Conservation (phyloP, 306 rosid genomes). For the Carpinus viminea region DNA sequence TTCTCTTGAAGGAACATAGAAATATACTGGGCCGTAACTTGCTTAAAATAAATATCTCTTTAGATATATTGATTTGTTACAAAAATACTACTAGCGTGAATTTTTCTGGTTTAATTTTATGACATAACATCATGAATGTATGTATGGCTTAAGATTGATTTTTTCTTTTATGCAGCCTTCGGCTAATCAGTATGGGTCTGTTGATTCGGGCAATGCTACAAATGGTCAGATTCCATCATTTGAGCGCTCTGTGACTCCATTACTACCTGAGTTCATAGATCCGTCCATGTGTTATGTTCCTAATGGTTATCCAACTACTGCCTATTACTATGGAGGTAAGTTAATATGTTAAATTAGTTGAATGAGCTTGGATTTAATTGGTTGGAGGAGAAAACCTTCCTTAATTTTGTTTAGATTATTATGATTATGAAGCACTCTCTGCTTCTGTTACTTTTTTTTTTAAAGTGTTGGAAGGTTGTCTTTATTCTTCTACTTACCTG, state of each 20-base stretch:
- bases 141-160: neutral
- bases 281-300: constrained; percentile 79
- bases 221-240: constrained; percentile 68
- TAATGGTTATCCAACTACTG: constrained; percentile 66
- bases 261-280: constrained; percentile 67
- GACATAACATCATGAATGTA: neutral
- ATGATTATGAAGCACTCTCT: neutral
- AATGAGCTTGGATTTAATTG: neutral
- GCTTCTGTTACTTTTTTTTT: neutral
- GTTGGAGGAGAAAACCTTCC: neutral
- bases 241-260: constrained; percentile 80
- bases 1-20: neutral
- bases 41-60: neutral
- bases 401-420: neutral
- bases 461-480: neutral
- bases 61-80: neutral
- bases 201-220: constrained; percentile 65
- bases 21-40: neutral
- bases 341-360: neutral
- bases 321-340: constrained; percentile 81
- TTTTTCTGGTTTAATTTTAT: neutral
- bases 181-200: constrained; percentile 67
- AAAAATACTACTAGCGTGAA: neutral
- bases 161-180: constrained; percentile 46
- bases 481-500: neutral